Evolutionary conservation across 2,329 filamentous ascomycete species (phyloP).

Genomic region (Fusarium udum): DNA sequence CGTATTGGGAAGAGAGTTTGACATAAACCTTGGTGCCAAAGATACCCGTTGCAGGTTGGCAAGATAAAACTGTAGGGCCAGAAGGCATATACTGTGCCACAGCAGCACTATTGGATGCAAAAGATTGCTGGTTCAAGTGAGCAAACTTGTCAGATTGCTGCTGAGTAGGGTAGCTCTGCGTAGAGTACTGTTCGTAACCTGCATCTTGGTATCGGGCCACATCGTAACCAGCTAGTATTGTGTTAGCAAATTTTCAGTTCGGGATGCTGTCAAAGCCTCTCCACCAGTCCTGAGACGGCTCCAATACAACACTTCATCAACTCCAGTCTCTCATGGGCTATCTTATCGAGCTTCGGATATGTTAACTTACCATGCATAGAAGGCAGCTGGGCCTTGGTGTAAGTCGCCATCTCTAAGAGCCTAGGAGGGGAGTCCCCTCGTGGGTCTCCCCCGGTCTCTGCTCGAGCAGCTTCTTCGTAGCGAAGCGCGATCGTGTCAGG

Average conservation of each 20-base stretch:
- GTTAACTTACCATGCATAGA: constrained; percentile 80
- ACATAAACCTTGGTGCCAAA: constrained; percentile 77
- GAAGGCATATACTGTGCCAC: constrained; percentile 74
- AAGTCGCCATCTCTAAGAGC: constrained; percentile 56
- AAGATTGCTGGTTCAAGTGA: constrained; percentile 65
- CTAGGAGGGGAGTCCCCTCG: constrained; percentile 64
- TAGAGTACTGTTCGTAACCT: constrained; percentile 62
- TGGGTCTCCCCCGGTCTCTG: constrained; percentile 63
- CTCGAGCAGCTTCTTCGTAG: constrained; percentile 65
- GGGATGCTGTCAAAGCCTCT: background rate
- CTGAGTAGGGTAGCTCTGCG: constrained; percentile 58
- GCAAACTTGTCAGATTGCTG: constrained; percentile 61
- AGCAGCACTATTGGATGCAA: constrained; percentile 68
- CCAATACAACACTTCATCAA: background rate
- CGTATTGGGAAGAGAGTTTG: constrained; percentile 78
- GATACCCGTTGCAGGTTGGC: constrained; percentile 73
- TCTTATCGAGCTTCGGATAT: background rate
- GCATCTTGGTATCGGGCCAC: constrained; percentile 68
- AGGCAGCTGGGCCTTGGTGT: constrained; percentile 80
- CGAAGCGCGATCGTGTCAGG: constrained; percentile 65
- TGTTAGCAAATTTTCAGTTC: constrained; percentile 22
- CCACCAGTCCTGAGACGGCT: background rate
- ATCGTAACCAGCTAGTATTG: constrained; percentile 61
- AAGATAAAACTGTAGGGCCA: constrained; percentile 71
- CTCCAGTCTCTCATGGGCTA: constrained; percentile 41